Conservation (phyloP, 202 grass and related monocot genomes). For the Musa balbisiana region DNA sequence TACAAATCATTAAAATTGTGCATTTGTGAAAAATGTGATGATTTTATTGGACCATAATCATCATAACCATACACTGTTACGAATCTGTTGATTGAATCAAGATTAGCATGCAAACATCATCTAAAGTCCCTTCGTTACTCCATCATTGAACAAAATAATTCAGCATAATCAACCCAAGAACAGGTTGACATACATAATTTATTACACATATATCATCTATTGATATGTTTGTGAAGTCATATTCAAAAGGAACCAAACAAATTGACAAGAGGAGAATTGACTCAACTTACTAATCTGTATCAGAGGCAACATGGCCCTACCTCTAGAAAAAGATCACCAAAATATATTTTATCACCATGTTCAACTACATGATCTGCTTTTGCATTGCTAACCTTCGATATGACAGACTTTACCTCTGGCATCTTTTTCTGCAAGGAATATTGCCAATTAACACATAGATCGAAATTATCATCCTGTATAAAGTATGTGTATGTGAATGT, state of each 20-base stretch:
- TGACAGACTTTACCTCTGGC: slow-evolving; percentile 63
- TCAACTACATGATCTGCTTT: slow-evolving; percentile 77
- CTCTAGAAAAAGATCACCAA: slow-evolving; percentile 86
- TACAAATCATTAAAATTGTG: neutral
- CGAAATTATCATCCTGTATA: neutral
- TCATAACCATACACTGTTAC: neutral
- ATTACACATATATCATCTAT: neutral
- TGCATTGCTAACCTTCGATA: slow-evolving; percentile 65
- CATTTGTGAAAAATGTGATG: neutral
- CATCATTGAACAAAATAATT: no score
- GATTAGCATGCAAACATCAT: no score
- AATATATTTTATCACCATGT: slow-evolving; percentile 79
- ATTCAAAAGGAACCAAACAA: neutral
- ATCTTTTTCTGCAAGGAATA: slow-evolving; percentile 52
- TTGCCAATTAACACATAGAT: slow-evolving; percentile 19
- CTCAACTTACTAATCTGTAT: neutral
- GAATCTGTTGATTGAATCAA: no score
- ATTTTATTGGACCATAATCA: neutral
- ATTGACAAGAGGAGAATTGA: neutral
- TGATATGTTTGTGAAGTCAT: neutral
- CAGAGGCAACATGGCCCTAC: slow-evolving; percentile 29
- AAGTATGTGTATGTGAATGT: neutral
- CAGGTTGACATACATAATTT: neutral
- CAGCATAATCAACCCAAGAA: neutral
- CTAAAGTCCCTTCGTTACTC: no score